Base-by-base conservation (phyloP, 495 filamentous ascomycete species). In the Trichoderma parareesei region DNA sequence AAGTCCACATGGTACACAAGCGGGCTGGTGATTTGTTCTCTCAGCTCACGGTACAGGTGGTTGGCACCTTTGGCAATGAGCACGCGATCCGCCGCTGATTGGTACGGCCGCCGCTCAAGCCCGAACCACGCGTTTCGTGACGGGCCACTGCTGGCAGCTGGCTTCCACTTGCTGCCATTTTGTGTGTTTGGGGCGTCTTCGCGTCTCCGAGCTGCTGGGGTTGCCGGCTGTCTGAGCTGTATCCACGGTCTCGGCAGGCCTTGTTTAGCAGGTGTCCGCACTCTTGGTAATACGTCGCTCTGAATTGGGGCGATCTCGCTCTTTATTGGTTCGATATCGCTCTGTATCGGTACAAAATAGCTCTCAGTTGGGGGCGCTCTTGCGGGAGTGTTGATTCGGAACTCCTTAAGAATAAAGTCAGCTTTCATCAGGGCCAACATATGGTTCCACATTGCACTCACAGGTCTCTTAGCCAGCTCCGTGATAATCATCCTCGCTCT, bases 1-100 rank as follows among this genome's bases (percentile, higher is more conserved):
- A 81, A 79, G 66, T 79, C 79, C 8, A 81, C 75, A 55, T 81
- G 79, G 33, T 77, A 71, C 5, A 71, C 69, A 44, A 57, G 37
- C 14, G 66, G 65, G 6, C 66, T 46, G 33, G 16, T 60, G 62
- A 13, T 64, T 55, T 10, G 55, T 14, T 13, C 37, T 3, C 48
- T 59, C 16, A 70, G 40, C 0, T 64, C 64, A 5, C 75, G 18
- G 27, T 67, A 57, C n/a, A 63, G 46, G 1, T 67, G 67, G 3
- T 49, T 64, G 2, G 65, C 38, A 5, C 60, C 65, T 37, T 64
- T 60, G 2, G 67, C n/a, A 18, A 77, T 67, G 8, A 65, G 65
- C 13, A 66, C 55, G 14, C 77, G 70, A 4, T 66, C 66, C 1
- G 64, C 42, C 0, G 72, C 71, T 4, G 69, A 33, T 5, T 73